Conservation (phyloP, 176 grass and related monocot species). For the Neostapfia colusana region DNA sequence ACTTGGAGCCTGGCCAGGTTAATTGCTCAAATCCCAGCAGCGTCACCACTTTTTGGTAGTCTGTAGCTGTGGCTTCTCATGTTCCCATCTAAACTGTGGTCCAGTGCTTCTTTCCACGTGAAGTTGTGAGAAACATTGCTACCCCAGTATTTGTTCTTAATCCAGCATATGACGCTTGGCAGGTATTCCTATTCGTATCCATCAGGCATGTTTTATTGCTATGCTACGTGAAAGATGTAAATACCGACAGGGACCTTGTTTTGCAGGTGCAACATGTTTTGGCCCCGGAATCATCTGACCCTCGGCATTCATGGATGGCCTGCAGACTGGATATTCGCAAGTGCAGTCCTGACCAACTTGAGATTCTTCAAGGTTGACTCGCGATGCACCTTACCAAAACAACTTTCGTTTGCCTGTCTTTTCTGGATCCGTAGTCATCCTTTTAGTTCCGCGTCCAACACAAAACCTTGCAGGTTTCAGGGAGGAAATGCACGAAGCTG, state of each 20-base stretch:
- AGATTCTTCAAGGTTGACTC: constrained; percentile 66
- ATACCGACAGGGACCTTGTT: background rate
- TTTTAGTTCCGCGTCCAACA: background rate
- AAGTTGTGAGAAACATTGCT: constrained; percentile 67
- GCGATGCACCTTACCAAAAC: background rate
- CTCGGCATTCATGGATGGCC: constrained; percentile 54
- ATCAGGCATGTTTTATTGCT: constrained; percentile 5
- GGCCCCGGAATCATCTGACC: constrained; percentile 57
- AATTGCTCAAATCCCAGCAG: background rate
- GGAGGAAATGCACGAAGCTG: constrained; percentile 39
- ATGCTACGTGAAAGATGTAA: constrained; percentile 12
- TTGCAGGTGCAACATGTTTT: constrained; percentile 79
- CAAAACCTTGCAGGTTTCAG: constrained; percentile 56
- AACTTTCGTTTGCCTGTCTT: background rate
- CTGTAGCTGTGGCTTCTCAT: constrained; percentile 29
- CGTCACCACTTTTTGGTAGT: background rate
- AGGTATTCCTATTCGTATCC: constrained; percentile 45
- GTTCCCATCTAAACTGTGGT: constrained; percentile 1
- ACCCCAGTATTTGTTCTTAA: constrained; percentile 87
- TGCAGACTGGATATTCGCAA: constrained; percentile 78
- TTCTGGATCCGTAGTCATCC: background rate
- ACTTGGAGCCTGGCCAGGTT: constrained; percentile 47
- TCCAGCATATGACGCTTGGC: constrained; percentile 80
- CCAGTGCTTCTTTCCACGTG: constrained; percentile 76
- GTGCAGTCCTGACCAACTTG: constrained; percentile 63